Base-by-base conservation (phyloP, 306 rosid species). In the Prosopis cineraria region DNA sequence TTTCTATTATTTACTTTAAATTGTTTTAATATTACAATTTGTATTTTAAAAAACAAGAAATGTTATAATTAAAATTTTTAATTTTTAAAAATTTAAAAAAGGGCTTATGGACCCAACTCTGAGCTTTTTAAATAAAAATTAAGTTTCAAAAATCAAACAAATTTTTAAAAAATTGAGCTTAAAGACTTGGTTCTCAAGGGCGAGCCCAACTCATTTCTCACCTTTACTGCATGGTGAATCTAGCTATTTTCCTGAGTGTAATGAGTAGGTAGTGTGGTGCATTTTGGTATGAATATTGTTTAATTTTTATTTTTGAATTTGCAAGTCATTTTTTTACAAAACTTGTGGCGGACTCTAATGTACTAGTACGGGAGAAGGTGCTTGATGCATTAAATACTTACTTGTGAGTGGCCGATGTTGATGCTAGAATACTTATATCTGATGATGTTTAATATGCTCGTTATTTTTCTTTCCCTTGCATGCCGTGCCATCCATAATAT, bases 361-460 rank as follows among this genome's bases (percentile, higher is more conserved):
- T 96, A 63, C 98, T 98, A 0, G 98, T 92, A 73, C 98, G 92
- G 75, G 98, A 95, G 86, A 95, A 95, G 83, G 97, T 98, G 40
- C 93, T 95, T 10, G 98, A 95, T 78, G 95, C 98, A 17, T 82
- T 95, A 85, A 88, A 92, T 88, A 90, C 98, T 2, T 95, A 63
- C 85, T 84, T 95, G 81, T 85, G 96, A 83, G 97, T 98, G 68
- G 97, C 96, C 1, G 98, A 95, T 81, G 95, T 98, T 62, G 98
- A 95, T 52, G 98, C 88, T 1, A 92, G 89, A 64, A 92, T 97
- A 98, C 92, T 84, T 62, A 10, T 40, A 41, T 52, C 59, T 36
- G 13, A 11, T 60, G 13, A 16, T 68, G 64, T 59, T 68, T 27
- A n/a, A 20, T 3, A 12, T 44, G 16, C 10, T 30, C 55, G 25